Conservation (phyloP, 495 filamentous ascomycete species). For the Aspergillus hancockii region DNA sequence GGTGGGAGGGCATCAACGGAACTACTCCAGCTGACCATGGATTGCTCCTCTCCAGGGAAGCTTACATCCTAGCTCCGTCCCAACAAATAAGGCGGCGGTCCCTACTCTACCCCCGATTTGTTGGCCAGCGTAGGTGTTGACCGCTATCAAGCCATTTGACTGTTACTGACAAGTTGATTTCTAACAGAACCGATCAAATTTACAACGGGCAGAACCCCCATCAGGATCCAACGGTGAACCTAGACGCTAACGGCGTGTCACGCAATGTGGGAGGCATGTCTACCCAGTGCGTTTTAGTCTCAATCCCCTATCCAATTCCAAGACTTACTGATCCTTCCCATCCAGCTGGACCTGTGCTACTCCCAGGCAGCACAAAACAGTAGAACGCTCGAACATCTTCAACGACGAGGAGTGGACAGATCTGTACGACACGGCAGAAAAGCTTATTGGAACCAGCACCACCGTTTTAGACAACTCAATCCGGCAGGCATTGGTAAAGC, state of each 20-base stretch:
- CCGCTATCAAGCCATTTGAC: background rate
- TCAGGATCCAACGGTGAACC: background rate
- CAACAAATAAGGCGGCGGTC: background rate
- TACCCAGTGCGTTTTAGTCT: background rate
- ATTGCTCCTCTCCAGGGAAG: background rate
- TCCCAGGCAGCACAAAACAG: background rate
- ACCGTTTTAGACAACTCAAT: background rate
- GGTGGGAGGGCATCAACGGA: background rate
- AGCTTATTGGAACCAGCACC: background rate
- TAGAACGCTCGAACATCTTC: background rate
- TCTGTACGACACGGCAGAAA: background rate
- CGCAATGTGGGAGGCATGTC: background rate
- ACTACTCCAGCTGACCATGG: too few species aligned
- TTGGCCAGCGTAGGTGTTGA: background rate
- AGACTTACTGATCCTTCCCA: too few species aligned
- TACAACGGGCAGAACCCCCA: background rate
- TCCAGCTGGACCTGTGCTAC: background rate
- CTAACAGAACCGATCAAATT: background rate
- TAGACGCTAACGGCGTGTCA: background rate
- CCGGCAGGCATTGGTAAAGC: background rate
- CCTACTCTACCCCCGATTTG: background rate
- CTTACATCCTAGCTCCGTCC: background rate
- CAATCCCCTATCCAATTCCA: too few species aligned
- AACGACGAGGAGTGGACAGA: background rate
- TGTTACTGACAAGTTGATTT: background rate